Evolutionary conservation across 192 early-diverging fungal genomes (phyloP).

Genomic region (Mortierella antarctica): DNA sequence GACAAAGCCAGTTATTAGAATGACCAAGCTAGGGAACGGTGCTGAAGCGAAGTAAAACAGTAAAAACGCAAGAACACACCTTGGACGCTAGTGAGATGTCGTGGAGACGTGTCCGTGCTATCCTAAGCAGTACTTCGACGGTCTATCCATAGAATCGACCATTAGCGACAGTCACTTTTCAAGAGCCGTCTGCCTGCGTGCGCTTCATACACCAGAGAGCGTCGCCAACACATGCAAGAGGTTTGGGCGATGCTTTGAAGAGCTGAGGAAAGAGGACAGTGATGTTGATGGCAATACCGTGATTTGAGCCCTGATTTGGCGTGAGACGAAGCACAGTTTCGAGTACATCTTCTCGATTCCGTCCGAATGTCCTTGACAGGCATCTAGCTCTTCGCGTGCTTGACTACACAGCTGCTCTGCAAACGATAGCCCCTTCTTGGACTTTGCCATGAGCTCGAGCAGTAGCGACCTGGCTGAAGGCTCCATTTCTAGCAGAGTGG

Average conservation of each 20-base stretch:
- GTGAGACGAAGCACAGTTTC: conserved; percentile 47
- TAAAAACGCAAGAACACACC: conserved; percentile 3
- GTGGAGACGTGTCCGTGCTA: conserved; percentile 20
- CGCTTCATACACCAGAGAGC: too few species aligned
- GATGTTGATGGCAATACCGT: conserved; percentile 12
- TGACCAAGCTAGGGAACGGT: neutral
- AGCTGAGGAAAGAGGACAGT: neutral
- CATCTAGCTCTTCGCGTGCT: conserved; percentile 41
- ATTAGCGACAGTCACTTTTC: neutral
- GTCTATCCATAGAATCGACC: conserved; percentile 8
- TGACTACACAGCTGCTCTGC: conserved; percentile 50
- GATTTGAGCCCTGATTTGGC: conserved; percentile 47
- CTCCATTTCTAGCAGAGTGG: conserved; percentile 21
- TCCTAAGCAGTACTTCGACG: conserved; percentile 30
- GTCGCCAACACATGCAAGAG: neutral
- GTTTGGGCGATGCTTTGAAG: neutral
- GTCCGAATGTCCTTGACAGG: conserved; percentile 41
- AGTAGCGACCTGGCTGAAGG: conserved; percentile 39
- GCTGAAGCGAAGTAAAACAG: neutral
- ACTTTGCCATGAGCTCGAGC: conserved; percentile 45
- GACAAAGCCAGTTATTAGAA: neutral
- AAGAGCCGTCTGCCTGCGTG: too few species aligned
- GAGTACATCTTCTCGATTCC: conserved; percentile 53
- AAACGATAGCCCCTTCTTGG: conserved; percentile 44
- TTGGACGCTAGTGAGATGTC: conserved; percentile 28